phyloP scores from a whole-genome alignment of 1,284 basidiomycete species.

The Puccinia triticina region DNA sequence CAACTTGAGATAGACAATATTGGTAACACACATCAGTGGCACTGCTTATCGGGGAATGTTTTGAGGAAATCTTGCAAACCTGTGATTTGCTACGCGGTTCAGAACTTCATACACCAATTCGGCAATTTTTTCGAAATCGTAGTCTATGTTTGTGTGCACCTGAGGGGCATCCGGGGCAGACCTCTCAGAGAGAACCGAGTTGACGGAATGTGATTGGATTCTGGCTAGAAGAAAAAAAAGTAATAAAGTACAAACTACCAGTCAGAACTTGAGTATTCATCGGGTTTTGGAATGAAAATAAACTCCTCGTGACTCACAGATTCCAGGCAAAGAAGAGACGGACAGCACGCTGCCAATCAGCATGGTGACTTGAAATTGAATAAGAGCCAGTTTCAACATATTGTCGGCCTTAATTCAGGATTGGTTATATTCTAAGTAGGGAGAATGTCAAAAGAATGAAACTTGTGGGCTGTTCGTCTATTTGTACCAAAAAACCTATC shows the following conservation, averaged over 20 bases:
- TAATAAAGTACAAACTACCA: not conserved
- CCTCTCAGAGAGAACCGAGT: not conserved
- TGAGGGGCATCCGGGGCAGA: not conserved
- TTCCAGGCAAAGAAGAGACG: not conserved
- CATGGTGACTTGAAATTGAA: not conserved
- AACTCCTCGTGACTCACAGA: not conserved
- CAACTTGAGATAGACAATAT: constrained; percentile 5
- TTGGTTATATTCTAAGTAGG: not conserved
- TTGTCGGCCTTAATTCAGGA: not conserved
- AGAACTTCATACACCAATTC: constrained; percentile 34
- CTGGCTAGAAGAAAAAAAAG: not conserved
- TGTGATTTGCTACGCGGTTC: constrained; percentile 43
- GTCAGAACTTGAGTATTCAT: not conserved
- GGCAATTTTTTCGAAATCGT: not conserved
- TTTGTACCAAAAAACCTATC: too few relatives aligned
- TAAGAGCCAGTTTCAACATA: constrained; percentile 8
- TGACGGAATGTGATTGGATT: not conserved
- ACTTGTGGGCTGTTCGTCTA: too few relatives aligned
- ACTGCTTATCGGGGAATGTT: not conserved
- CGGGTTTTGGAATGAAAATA: not conserved
- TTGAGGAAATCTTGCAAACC: not conserved
- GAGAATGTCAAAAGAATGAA: not conserved
- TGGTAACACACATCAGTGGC: not conserved
- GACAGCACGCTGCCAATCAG: not conserved
- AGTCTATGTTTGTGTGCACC: not conserved